Conservation (phyloP, 306 rosid genomes). For the Quercus variabilis region DNA sequence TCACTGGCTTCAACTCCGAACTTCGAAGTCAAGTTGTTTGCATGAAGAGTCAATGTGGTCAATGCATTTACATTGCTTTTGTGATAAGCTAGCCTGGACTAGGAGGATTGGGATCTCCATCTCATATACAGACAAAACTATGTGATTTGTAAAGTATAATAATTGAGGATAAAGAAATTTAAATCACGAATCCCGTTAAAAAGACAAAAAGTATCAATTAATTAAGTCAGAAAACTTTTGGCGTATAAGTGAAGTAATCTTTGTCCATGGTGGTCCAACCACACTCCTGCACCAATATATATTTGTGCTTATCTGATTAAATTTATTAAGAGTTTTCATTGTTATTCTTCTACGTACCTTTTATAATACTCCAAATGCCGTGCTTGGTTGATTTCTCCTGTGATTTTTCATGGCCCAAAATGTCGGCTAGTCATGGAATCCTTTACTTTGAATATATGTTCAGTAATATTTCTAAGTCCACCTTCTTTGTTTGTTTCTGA, state of each 20-base stretch:
- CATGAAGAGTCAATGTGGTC: neutral
- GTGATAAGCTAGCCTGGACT: too few species aligned
- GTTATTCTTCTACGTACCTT: neutral
- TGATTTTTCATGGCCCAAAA: slow-evolving; percentile 18
- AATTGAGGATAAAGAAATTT: too few species aligned
- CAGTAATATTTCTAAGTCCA: neutral
- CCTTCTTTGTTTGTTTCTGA: neutral
- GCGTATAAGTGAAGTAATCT: too few species aligned
- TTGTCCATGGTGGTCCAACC: neutral
- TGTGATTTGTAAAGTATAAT: neutral
- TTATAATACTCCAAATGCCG: neutral
- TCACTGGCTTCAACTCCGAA: neutral
- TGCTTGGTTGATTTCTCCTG: neutral
- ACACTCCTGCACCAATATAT: too few species aligned
- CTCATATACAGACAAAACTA: neutral
- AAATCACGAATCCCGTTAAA: fast-evolving
- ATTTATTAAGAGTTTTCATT: neutral
- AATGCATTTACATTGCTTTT: neutral
- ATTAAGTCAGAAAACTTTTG: too few species aligned
- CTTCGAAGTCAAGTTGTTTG: neutral
- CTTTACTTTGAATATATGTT: neutral
- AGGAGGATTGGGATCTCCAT: too few species aligned
- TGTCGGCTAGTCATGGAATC: slow-evolving; percentile 17
- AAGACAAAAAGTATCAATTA: too few species aligned
- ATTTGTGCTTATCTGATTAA: neutral